Evolutionary conservation across 352 stramenopile genomes (phyloP), one percentile per base, ranked within the genome.

Genomic region (Phytophthora hybrid): DNA sequence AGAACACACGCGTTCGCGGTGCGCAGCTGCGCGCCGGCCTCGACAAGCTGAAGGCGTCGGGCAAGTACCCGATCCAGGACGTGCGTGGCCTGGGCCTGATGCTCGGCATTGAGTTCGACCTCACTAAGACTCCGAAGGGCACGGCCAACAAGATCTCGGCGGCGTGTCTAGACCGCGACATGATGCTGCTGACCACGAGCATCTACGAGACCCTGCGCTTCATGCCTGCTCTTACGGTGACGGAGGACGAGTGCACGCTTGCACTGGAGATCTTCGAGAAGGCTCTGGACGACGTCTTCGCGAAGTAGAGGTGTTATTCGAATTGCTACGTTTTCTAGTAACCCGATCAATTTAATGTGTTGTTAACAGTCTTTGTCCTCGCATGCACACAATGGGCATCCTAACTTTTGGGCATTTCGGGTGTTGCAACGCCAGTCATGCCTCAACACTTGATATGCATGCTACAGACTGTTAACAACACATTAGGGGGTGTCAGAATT

Each of bases 121-220:
- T 74, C 14, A 71, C 84, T 41, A 69, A 79, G n/a, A 69, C 75
- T 10, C 69, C 83, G 1, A 78, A 80, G 11, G 92, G 92, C 2
- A 89, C 88, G 31, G 93, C 93, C 18, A 83, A 60, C 58, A 86
- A 86, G 55, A 76, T 99, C 5, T 89, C 89, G 31, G 70, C 88
- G 57, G 87, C 89, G 9, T 98, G 93, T 76, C 71, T 98, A 51
- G 77, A 93, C 61, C 81, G 94, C 59, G 92, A 92, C 59, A 92
- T 98, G 81, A 91, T 99, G 73, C 63, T 98, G 59, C 81, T 98
- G 34, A 97, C 89, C n/a, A 95, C 89, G 32, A 96, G 92, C 66
- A 91, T 95, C 18, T 97, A 93, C 74, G 94, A 98, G 77, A 98
- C 94, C 8, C 71, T 98, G 34, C 91, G 93, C 37, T 98, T 98